Evolutionary conservation across 78 protist genomes (phyloP), one percentile per base, ranked within the genome.

Genomic region (Thecamonas trahens): DNA sequence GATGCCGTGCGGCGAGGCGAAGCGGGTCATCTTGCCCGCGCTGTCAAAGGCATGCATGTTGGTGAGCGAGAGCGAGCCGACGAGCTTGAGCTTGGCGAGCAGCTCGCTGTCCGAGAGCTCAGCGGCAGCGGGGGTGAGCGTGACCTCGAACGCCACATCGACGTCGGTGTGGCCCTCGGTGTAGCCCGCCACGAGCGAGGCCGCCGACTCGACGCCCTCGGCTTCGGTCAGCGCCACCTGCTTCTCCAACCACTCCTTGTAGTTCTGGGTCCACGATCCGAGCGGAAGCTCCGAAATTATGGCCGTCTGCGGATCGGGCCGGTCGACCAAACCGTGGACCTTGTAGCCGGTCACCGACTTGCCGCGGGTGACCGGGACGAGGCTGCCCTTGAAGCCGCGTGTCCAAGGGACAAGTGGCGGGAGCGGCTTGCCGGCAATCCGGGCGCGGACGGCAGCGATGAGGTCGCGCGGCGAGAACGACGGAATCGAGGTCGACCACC

Each of bases 101-200:
- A 75, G 67, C 26, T 70, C 87, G 0, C 14, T 34, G 26, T 70
- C 72, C 1, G 66, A 39, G 32, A 11, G 31, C 63, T 71, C 58
- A 63, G 52, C 15, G 29, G 32, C 47, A 1, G 67, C 83, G 29
- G 32, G n/a, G 42, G 59, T 32, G 35, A 50, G n/a, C 49, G 3
- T 2, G n/a, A 74, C 76, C 40, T 31, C 64, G 49, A 81, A 81
- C 45, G 65, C 54, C 38, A 80, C 70, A 2, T 68, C n/a, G n/a
- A n/a, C n/a, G n/a, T 90, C 91, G 20, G 93, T 85, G 84, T 87
- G 82, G 57, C 88, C 31, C 77, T 90, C 93, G n/a, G 61, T 67
- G 80, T 73, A 72, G 58, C 73, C 89, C 66, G 75, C 32, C 57
- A 84, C 37, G 14, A 55, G 28, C 15, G 77, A 18, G 0, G 83